Percentiles rank a stretch among this genome's conserved stretches.
phyloP scores from a whole-genome alignment of 2,329 filamentous ascomycete genomes.

The Cytospora mali region DNA sequence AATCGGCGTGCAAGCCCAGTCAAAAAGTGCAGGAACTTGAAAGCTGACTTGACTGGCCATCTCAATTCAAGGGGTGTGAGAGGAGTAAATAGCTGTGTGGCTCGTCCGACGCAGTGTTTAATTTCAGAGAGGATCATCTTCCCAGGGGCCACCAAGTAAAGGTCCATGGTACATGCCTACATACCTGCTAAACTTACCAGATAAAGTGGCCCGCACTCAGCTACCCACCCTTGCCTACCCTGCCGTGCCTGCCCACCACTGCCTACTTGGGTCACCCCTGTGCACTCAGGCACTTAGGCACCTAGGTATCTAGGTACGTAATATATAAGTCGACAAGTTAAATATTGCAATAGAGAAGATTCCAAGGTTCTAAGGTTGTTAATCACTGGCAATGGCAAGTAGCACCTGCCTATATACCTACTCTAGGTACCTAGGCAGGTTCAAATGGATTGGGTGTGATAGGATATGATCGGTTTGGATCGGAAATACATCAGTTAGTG shows the following conservation, averaged over 20 bases:
- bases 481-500: too few relatives aligned
- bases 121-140: background rate
- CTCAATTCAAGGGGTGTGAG: background rate
- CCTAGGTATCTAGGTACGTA: background rate
- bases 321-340: background rate
- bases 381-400: too few relatives aligned
- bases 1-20: background rate
- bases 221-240: background rate
- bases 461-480: background rate
- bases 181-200: background rate
- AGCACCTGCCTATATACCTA: too few relatives aligned
- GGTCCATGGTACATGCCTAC: background rate
- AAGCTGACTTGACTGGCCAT: background rate
- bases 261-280: background rate
- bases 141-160: background rate
- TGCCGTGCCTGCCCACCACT: background rate
- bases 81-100: background rate
- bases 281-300: background rate
- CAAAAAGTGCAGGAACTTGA: background rate
- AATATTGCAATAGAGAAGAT: too few relatives aligned
- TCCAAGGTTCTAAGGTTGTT: too few relatives aligned
- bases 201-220: background rate
- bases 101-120: slow-evolving; percentile 1
- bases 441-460: background rate
- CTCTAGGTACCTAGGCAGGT: too few relatives aligned